These are phyloP conservation scores for Erythrophleum ivorense DNA, from an alignment of 331 rosid species.

Conservation along the genomic window DNA sequence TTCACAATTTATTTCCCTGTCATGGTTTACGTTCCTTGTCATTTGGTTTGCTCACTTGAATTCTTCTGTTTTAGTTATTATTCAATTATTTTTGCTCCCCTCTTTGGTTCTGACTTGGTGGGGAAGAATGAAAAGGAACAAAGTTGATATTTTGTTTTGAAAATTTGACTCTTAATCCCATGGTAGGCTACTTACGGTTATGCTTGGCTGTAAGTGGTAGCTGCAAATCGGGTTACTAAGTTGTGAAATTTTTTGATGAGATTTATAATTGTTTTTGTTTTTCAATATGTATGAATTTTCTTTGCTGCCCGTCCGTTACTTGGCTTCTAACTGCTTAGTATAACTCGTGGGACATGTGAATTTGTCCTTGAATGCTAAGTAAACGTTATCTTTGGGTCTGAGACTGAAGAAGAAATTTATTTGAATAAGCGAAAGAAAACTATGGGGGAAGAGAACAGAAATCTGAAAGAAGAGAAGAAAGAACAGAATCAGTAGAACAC, in stretches of 20 bases:
- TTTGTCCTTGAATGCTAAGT: background rate
- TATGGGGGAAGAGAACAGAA: too few species aligned
- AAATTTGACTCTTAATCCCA: background rate
- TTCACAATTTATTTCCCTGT: conserved; percentile 7
- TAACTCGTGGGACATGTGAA: background rate
- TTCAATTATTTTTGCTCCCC: background rate
- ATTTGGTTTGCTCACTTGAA: background rate
- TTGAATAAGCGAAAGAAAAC: too few species aligned
- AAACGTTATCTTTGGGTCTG: background rate
- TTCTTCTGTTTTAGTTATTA: background rate
- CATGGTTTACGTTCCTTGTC: background rate
- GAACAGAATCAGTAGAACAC: too few species aligned
- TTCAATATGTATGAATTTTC: background rate
- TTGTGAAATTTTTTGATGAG: background rate
- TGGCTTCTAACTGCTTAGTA: background rate
- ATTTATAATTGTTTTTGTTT: background rate
- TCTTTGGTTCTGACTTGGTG: background rate
- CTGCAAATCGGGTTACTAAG: background rate
- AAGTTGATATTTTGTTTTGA: background rate
- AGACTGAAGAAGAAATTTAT: too few species aligned
- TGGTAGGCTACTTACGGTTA: background rate
- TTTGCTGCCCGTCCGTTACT: background rate
- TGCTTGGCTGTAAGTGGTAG: background rate
- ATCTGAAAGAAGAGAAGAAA: too few species aligned
- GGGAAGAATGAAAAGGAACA: background rate